Percentiles rank a stretch among this genome's conserved stretches.
Conservation (phyloP, 495 filamentous ascomycete genomes). For the Penicillium pancosmium region DNA sequence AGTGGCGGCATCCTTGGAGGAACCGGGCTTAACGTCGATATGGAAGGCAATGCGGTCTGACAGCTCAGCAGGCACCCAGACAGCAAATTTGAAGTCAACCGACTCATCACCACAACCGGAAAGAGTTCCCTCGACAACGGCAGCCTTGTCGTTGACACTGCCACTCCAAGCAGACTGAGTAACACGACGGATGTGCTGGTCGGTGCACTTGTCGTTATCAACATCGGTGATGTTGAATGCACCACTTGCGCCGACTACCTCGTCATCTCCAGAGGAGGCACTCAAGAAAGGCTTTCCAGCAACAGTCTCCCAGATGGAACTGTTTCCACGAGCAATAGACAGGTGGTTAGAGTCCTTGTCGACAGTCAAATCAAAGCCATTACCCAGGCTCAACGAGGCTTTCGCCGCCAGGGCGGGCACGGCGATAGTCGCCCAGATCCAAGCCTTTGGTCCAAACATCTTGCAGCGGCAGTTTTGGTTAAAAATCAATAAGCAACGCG, state of each 20-base stretch:
- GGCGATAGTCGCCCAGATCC: conserved; percentile 21
- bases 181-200: conserved; percentile 18
- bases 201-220: conserved; percentile 24
- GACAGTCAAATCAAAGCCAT: conserved; percentile 21
- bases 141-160: conserved; percentile 20
- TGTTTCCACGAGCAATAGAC: conserved; percentile 10
- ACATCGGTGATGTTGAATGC: conserved; percentile 32
- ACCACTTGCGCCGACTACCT: conserved; percentile 23
- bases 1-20: conserved; percentile 8
- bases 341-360: conserved; percentile 18
- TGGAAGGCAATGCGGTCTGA: conserved; percentile 27
- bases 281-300: conserved; percentile 22
- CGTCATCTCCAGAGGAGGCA: conserved; percentile 23
- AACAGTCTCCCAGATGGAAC: conserved; percentile 26
- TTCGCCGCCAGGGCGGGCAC: conserved; percentile 16
- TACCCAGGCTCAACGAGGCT: conserved; percentile 20
- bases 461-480: conserved; percentile 9
- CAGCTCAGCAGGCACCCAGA: conserved; percentile 24
- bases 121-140: conserved; percentile 21
- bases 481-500: neutral
- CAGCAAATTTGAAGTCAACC: conserved; percentile 15
- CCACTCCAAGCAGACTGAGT: conserved; percentile 6
- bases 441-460: conserved; percentile 19
- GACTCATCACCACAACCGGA: conserved; percentile 22
- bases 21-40: conserved; percentile 16